Conservation (phyloP, 768 basidiomycete genomes). For the Psilocybe cubensis region DNA sequence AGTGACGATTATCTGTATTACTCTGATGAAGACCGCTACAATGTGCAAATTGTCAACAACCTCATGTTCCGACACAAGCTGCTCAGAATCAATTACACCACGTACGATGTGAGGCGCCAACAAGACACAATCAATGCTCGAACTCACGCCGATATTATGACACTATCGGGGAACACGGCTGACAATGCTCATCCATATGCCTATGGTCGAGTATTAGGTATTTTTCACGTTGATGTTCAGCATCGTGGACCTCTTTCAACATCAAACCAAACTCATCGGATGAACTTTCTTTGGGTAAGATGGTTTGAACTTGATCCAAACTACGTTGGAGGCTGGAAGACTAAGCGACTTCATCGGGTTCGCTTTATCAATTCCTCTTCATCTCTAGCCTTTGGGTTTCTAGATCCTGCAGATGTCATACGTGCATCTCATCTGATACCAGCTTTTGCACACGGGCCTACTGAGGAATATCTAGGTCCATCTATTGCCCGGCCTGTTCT, state of each 20-base stretch:
- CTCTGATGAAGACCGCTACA: conserved; percentile 20
- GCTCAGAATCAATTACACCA: conserved; percentile 43
- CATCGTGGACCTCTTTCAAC: conserved; percentile 14
- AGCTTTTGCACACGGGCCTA: conserved; percentile 26
- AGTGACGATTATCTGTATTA: conserved; percentile 28
- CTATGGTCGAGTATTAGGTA: conserved; percentile 39
- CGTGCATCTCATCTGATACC: conserved; percentile 46
- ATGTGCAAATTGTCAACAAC: conserved; percentile 25
- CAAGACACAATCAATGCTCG: conserved; percentile 45
- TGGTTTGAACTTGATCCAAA: conserved; percentile 19
- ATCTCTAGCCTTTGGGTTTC: conserved; percentile 46
- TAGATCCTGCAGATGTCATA: conserved; percentile 47
- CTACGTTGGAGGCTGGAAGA: conserved; percentile 12
- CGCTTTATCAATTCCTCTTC: conserved; percentile 31
- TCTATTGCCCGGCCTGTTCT: no score
- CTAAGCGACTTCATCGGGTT: conserved; percentile 22
- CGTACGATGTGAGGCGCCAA: conserved; percentile 43
- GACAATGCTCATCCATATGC: conserved; percentile 27
- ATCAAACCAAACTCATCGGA: background rate
- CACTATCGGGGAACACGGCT: conserved; percentile 25
- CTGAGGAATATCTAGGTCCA: no score
- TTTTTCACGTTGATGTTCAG: conserved; percentile 33
- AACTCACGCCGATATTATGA: conserved; percentile 40
- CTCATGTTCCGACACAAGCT: conserved; percentile 32
- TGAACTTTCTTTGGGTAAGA: conserved; percentile 35